A percentile compares a stretch with the other conserved stretches of the same genome.
Evolutionary conservation across 129 eudicot species (phyloP).

Genomic region (Flaveria sonorensis): DNA sequence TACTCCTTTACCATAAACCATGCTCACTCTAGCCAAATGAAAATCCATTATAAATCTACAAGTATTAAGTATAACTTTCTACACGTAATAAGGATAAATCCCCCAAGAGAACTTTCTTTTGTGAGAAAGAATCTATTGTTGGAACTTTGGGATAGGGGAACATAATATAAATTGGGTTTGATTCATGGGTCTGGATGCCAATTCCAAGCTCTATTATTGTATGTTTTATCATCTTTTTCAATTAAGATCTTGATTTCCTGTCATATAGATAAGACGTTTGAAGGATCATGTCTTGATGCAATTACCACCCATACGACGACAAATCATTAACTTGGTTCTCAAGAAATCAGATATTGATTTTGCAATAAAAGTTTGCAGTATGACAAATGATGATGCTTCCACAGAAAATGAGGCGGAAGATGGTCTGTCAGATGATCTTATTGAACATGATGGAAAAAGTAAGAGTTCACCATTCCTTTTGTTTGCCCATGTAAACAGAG

Average conservation of each 20-base stretch:
- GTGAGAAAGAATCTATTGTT: conserved; percentile 14
- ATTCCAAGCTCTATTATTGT: conserved; percentile 7
- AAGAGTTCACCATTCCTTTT: conserved; percentile 25
- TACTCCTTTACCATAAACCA: neutral
- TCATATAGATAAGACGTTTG: conserved; percentile 77
- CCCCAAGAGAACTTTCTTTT: conserved; percentile 9
- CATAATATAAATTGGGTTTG: conserved; percentile 3
- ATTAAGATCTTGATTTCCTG: neutral
- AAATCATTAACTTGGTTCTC: conserved; percentile 63
- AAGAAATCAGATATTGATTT: conserved; percentile 61
- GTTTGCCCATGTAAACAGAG: conserved; percentile 18
- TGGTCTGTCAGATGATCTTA: conserved; percentile 32
- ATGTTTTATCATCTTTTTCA: neutral
- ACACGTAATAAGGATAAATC: neutral
- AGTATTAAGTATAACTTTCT: too few relatives aligned
- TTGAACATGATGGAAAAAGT: conserved; percentile 40
- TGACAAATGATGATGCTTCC: conserved; percentile 38
- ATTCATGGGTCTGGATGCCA: neutral
- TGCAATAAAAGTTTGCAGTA: conserved; percentile 48
- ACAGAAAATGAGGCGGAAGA: conserved; percentile 38
- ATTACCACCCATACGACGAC: conserved; percentile 89
- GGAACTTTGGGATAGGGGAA: conserved; percentile 9
- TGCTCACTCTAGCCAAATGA: neutral
- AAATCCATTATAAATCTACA: neutral
- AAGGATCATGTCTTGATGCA: conserved; percentile 84